These are phyloP conservation scores for Cryptococcus amylolentus DNA, from an alignment of 1,284 basidiomycete genomes.

Conservation along the genomic window DNA sequence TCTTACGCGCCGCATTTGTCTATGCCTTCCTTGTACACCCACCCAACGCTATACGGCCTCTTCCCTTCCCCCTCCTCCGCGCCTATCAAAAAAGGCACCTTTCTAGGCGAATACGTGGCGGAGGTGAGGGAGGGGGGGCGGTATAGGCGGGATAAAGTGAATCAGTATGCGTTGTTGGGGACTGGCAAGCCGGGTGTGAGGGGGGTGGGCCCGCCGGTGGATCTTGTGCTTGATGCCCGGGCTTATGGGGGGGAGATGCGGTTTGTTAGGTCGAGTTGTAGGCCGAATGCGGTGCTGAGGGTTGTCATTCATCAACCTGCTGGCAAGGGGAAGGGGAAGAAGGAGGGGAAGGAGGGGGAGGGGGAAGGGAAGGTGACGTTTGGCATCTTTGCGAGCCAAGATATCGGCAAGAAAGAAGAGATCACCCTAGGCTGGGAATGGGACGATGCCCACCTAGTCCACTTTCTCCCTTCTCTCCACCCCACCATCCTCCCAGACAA, in stretches of 20 bases:
- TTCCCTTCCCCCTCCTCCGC: constrained; percentile 30
- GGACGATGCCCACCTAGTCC: constrained; percentile 88
- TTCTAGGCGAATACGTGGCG: constrained; percentile 46
- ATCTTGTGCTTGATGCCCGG: constrained; percentile 76
- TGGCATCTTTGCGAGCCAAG: constrained; percentile 68
- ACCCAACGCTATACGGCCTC: constrained; percentile 46
- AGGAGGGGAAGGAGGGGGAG: not conserved
- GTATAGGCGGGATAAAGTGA: constrained; percentile 53
- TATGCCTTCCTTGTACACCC: constrained; percentile 33
- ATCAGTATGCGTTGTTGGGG: constrained; percentile 56
- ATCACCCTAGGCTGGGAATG: constrained; percentile 92
- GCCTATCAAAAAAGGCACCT: constrained; percentile 17
- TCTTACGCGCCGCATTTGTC: constrained; percentile 31
- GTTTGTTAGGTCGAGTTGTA: constrained; percentile 78
- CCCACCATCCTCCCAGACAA: constrained; percentile 12
- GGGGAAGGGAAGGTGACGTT: constrained; percentile 59
- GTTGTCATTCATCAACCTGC: constrained; percentile 58
- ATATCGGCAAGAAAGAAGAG: constrained; percentile 77
- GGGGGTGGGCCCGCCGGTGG: constrained; percentile 72
- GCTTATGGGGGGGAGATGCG: constrained; percentile 70
- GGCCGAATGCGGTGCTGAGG: constrained; percentile 81
- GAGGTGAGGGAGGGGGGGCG: constrained; percentile 41
- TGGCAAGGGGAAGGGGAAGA: not conserved
- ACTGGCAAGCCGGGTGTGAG: constrained; percentile 67
- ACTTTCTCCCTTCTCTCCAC: constrained; percentile 55